Base-by-base conservation (phyloP, 148 eudicot species). In the Nyssa sinensis region DNA sequence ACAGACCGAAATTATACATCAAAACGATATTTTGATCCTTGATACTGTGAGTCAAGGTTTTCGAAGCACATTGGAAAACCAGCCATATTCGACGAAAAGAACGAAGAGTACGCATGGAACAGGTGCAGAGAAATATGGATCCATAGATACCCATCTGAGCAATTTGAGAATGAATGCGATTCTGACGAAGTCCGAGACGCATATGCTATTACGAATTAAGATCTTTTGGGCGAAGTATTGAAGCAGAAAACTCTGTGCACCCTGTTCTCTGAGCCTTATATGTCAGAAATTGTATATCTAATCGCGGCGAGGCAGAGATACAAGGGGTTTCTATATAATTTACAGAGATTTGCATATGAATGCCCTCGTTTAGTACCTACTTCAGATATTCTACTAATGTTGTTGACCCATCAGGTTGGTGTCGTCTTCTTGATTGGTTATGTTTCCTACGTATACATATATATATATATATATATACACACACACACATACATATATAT, bases 111-210 rank as follows among this genome's bases (percentile, higher is more conserved):
- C 60, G 97, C 98, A 21, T 62, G 84, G 39, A 80, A 72, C 59
- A 80, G 86, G 55, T 92, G 98, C 77, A 90, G 92, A 77, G 90
- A 90, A 44, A 78, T 90, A 34, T 95, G 98, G 98, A 78, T 57
- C 16, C 69, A 63, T 14, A 86, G 72, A 70, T 95, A 86, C 74
- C 91, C 94, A 79, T 77, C 86, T 44, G 97, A 95, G 66, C 86
- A 97, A 23, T 92, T 92, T 70, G 97, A 89, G 37, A 90, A 85
- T 65, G 96, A 88, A 73, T 49, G 68, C 13, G 86, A 77, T 71
- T 69, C 78, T 19, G 79, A 84, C 35, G 62, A 24, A 4, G 27
- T 75, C 8, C 59, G 21, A 27, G 58, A 30, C 23, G 49, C 53
- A 28, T 21, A 28, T 60, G 66, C 34, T 3, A 37, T 55, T 17